These are phyloP conservation scores for Cyclostephanos tholiformis DNA, from an alignment of 108 stramenopile species.

Conservation along the genomic window DNA sequence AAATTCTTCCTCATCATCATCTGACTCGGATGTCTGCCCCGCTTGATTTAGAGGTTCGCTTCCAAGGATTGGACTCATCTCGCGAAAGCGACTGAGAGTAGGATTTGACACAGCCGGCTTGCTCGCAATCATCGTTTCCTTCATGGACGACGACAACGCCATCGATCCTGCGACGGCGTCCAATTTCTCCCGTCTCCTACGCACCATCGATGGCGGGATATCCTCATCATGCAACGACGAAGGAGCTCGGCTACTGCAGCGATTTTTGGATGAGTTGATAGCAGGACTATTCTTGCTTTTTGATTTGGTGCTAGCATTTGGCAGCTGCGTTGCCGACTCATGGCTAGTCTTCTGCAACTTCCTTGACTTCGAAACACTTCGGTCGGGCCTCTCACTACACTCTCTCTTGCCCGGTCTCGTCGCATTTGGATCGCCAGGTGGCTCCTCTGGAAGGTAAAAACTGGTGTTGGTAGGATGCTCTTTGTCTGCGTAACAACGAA, in stretches of 20 bases:
- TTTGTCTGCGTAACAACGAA: not conserved
- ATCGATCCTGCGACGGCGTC: no score
- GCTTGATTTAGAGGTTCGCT: no score
- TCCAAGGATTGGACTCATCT: not conserved
- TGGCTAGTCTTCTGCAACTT: not conserved
- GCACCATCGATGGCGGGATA: no score
- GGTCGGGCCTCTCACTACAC: not conserved
- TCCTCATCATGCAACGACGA: no score
- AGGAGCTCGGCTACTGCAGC: not conserved
- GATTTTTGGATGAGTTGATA: not conserved
- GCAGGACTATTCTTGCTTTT: not conserved
- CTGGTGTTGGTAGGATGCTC: not conserved
- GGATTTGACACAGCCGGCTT: no score
- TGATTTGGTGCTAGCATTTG: not conserved
- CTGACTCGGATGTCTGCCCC: no score
- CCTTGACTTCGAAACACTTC: not conserved
- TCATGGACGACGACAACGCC: no score
- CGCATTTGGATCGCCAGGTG: not conserved
- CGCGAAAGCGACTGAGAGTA: not conserved
- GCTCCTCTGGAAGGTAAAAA: not conserved
- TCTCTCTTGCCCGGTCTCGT: no score
- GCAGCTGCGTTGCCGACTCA: not conserved
- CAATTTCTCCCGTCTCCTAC: no score
- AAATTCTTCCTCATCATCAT: no score
- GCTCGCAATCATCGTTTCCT: not conserved